These are phyloP conservation scores for Syzygium malaccense DNA, from an alignment of 441 rosid species.

Conservation along the genomic window DNA sequence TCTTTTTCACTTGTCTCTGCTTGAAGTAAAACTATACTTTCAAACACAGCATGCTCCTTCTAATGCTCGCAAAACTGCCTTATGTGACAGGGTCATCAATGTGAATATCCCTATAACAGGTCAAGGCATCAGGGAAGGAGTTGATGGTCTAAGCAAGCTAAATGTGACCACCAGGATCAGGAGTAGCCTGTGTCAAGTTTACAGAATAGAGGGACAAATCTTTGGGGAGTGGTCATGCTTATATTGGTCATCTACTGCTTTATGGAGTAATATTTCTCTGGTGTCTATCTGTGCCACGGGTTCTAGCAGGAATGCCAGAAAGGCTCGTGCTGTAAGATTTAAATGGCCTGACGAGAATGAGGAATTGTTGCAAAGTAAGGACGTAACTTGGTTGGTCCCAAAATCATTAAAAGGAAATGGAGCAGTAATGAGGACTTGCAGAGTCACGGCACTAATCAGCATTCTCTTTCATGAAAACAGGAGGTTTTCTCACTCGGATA, in stretches of 20 bases:
- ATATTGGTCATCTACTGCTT: background rate
- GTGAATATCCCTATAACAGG: background rate
- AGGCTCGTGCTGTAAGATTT: background rate
- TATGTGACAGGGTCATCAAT: background rate
- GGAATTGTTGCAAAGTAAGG: background rate
- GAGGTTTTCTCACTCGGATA: background rate
- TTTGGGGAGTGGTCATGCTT: background rate
- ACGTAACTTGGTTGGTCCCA: background rate
- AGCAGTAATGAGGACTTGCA: background rate
- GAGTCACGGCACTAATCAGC: background rate
- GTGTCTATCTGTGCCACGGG: background rate
- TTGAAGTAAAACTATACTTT: background rate
- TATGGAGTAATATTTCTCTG: background rate
- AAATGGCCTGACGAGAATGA: background rate
- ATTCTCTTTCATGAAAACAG: accelerated
- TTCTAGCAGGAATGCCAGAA: background rate
- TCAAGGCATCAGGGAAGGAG: background rate
- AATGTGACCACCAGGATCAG: background rate
- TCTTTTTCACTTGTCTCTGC: background rate
- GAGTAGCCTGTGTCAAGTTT: background rate
- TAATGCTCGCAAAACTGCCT: background rate
- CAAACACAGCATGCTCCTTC: background rate
- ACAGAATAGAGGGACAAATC: background rate
- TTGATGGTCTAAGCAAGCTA: background rate
- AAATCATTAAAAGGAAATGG: background rate